Conservation (phyloP, 306 rosid genomes). For the Senna tora region DNA sequence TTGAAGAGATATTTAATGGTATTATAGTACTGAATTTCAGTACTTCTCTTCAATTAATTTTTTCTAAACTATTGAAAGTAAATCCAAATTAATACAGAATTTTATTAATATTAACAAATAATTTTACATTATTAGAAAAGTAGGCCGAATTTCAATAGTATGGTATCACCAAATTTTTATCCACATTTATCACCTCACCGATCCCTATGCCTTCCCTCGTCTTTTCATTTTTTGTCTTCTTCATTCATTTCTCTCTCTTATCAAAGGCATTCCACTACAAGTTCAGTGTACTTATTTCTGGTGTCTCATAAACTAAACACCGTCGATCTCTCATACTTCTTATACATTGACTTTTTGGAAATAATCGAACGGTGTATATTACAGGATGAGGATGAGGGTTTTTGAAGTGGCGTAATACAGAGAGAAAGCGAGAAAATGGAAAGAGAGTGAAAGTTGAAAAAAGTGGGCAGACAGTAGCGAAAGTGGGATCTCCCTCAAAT, state of each 20-base stretch:
- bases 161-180: no score
- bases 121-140: no score
- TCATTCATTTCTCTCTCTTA: not conserved
- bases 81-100: no score
- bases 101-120: no score
- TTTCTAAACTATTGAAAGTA: no score
- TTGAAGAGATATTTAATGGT: no score
- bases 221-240: not conserved
- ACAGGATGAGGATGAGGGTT: not conserved
- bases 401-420: not conserved
- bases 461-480: not conserved
- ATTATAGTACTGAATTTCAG: no score
- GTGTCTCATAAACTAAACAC: not conserved
- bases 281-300: not conserved
- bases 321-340: not conserved
- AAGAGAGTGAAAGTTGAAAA: not conserved
- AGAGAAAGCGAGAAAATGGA: not conserved
- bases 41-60: no score
- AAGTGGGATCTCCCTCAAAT: conserved; percentile 1
- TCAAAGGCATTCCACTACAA: not conserved
- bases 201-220: not conserved
- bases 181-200: not conserved
- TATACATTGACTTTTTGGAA: not conserved
- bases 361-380: not conserved
- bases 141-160: no score